Conservation (phyloP, 2,329 filamentous ascomycete genomes). For the Venturia asperata region DNA sequence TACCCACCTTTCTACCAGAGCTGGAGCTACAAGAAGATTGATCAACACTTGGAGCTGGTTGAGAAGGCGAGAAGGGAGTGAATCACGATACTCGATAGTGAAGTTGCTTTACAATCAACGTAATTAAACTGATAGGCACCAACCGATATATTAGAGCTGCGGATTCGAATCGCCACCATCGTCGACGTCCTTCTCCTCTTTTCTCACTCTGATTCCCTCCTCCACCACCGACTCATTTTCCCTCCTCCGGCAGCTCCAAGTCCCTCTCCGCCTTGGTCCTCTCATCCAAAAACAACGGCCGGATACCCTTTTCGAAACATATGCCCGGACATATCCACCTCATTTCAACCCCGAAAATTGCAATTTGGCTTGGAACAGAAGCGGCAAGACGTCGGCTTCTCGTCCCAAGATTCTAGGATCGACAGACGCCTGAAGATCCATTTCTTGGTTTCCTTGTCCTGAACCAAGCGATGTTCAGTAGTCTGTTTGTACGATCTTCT, state of each 20-base stretch:
- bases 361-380: not conserved
- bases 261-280: not conserved
- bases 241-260: not conserved
- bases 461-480: not conserved
- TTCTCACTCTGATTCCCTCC: not conserved
- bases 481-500: not conserved
- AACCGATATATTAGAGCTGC: not conserved
- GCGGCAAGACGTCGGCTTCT: not conserved
- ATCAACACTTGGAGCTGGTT: constrained; percentile 13
- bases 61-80: constrained; percentile 11
- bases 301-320: not conserved
- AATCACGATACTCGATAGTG: not conserved
- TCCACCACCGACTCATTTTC: not conserved
- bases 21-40: constrained; percentile 34
- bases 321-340: not conserved
- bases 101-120: not conserved
- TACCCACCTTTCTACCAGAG: constrained; percentile 38
- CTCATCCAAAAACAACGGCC: not conserved
- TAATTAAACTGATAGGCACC: not conserved
- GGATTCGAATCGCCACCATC: not conserved
- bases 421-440: not conserved
- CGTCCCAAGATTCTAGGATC: not conserved
- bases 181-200: not conserved
- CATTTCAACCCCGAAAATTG: not conserved
- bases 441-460: not conserved